Base-by-base conservation (phyloP, 352 stramenopile species). In the Phytophthora agathidicida region DNA sequence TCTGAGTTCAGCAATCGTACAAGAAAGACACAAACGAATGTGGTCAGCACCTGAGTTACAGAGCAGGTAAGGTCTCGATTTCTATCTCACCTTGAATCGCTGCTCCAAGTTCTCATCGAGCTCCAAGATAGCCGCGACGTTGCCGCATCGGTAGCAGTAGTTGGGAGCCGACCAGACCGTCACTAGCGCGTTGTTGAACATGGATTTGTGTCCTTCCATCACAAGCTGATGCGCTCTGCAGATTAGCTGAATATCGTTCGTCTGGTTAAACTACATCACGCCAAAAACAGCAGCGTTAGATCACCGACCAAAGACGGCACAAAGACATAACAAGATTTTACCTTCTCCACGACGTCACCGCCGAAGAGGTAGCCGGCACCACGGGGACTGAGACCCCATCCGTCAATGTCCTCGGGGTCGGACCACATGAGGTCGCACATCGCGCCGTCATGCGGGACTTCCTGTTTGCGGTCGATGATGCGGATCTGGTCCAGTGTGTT, bases 121-220 rank as follows among this genome's bases (percentile, higher is more conserved):
- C 68, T 99, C 96, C 55, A 99, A 76, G 72, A 99, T 99, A 22
- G 96, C 96, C 7, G 97, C 98, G 7, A 99, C 96, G 69, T 99
- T 99, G 22, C 97, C 97, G 64, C 97, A 99, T 54, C 97, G 84
- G 77, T 99, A 99, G 68, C 97, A 99, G 74, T 99, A 99, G 75
- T 99, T 99, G 17, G 97, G 97, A n/a, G 97, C 97, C 43, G 90
- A 98, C 96, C 96, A 99, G 26, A 99, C 96, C 11, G 97, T 99
- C 23, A 99, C 97, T 42, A 99, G 82, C n/a, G 84, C 84, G 50
- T 95, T 96, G 80, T 98, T 96, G 74, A 99, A 99, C 95, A 99
- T 99, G 47, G 83, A 94, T 62, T 96, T 94, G 73, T 94, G 81
- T 7, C 86, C 86, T 50, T 96, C 86, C 86, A 93, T 93, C 41